Conservation (phyloP, 1,139 yeast species). For the Yamadazyma aaseri region DNA sequence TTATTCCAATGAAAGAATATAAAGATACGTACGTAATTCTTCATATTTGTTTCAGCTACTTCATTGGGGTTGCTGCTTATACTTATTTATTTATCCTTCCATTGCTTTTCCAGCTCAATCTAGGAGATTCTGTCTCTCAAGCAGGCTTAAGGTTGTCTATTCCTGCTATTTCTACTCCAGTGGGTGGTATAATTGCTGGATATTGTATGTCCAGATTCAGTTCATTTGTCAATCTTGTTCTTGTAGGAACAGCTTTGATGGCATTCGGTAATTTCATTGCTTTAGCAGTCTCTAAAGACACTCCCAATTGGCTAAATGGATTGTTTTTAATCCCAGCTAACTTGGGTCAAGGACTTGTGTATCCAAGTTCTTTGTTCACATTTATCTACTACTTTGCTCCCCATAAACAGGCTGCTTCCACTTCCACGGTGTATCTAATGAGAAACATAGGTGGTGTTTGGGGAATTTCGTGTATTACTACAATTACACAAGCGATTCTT, state of each 20-base stretch:
- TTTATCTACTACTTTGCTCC: conserved; percentile 34
- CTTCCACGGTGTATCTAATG: conserved; percentile 37
- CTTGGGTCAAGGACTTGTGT: conserved; percentile 40
- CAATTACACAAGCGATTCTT: conserved; percentile 24
- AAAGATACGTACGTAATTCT: conserved; percentile 22
- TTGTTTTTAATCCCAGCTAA: conserved; percentile 34
- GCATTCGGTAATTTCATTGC: conserved; percentile 32
- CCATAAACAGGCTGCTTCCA: conserved; percentile 33
- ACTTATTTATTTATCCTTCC: conserved; percentile 42
- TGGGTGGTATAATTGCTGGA: conserved; percentile 40
- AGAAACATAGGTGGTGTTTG: conserved; percentile 41
- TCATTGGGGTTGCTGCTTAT: conserved; percentile 36
- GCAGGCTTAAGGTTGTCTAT: conserved; percentile 34
- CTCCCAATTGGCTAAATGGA: conserved; percentile 24
- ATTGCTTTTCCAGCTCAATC: conserved; percentile 32
- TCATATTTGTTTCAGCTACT: conserved; percentile 27
- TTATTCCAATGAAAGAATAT: conserved; percentile 33
- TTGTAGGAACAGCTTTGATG: conserved; percentile 30
- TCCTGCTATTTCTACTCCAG: conserved; percentile 38
- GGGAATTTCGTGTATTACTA: conserved; percentile 38
- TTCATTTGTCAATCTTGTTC: conserved; percentile 20
- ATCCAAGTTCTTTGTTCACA: conserved; percentile 37
- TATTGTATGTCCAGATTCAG: conserved; percentile 27
- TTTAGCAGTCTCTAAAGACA: conserved; percentile 20
- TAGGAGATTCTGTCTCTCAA: conserved; percentile 25